Evolutionary conservation across 306 rosid genomes (phyloP).

Genomic region (Hippophae tibetana): DNA sequence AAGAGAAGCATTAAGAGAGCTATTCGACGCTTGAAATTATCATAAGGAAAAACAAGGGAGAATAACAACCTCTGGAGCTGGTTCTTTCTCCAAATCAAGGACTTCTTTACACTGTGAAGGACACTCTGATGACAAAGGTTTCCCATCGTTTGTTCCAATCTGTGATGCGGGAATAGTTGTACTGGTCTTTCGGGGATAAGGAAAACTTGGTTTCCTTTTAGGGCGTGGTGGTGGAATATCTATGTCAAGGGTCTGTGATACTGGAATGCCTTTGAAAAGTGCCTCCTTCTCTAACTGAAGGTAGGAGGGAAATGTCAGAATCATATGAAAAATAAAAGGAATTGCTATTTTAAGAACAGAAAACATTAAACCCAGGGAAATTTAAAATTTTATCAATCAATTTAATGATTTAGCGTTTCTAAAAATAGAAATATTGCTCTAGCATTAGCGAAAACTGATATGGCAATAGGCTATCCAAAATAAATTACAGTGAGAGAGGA

Average conservation of each 20-base stretch:
- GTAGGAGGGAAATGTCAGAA: slow-evolving; percentile 12
- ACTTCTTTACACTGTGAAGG: slow-evolving; percentile 40
- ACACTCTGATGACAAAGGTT: slow-evolving; percentile 36
- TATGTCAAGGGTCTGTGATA: slow-evolving; percentile 65
- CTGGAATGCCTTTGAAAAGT: slow-evolving; percentile 58
- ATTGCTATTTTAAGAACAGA: no score
- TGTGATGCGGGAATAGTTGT: slow-evolving; percentile 34
- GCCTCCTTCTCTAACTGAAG: slow-evolving; percentile 94
- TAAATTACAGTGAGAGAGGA: no score
- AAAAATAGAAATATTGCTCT: no score
- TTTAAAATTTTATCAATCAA: no score
- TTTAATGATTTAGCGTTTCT: no score
- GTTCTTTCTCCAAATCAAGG: slow-evolving; percentile 66
- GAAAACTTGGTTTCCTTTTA: slow-evolving; percentile 85
- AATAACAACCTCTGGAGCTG: slow-evolving; percentile 50
- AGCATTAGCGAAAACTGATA: no score
- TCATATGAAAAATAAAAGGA: no score
- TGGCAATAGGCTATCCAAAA: no score
- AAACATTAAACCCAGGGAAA: no score
- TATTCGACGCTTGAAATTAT: no score
- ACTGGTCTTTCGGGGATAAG: slow-evolving; percentile 82
- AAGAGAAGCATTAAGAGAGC: slow-evolving; percentile 1
- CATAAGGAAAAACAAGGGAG: neutral
- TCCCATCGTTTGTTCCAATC: slow-evolving; percentile 60
- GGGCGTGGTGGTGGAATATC: slow-evolving; percentile 98